Percentiles rank a stretch among this genome's conserved stretches.
These are phyloP conservation scores for Silene conica DNA, from an alignment of 148 eudicot genomes.

Conservation along the genomic window DNA sequence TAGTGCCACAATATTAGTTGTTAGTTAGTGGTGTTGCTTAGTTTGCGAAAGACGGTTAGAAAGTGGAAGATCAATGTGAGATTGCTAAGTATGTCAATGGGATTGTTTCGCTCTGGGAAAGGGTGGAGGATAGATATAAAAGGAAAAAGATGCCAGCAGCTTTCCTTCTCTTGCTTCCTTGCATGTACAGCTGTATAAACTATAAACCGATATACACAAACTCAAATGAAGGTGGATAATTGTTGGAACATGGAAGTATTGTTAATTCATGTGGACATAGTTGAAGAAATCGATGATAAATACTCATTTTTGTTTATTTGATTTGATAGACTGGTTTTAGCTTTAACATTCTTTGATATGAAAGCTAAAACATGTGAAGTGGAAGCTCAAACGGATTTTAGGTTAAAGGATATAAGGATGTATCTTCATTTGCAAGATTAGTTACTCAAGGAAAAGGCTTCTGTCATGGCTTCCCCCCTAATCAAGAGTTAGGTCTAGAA, in stretches of 20 bases:
- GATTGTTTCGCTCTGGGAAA: not conserved
- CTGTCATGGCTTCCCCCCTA: no score
- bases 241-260: not conserved
- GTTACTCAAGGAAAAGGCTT: not conserved
- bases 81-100: not conserved
- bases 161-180: no score
- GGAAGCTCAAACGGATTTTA: not conserved
- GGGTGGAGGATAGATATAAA: not conserved
- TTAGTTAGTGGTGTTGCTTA: not conserved
- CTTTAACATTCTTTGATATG: not conserved
- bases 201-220: no score
- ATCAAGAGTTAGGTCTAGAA: not conserved
- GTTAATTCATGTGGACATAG: not conserved
- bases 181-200: no score
- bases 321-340: not conserved
- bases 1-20: not conserved
- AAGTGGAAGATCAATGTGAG: not conserved
- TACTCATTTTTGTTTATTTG: not conserved
- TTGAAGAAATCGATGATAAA: not conserved
- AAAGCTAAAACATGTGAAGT: not conserved
- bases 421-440: not conserved
- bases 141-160: not conserved
- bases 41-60: not conserved
- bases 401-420: not conserved
- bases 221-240: not conserved